These are phyloP conservation scores for Hirsutella rhossiliensis DNA, from an alignment of 2,329 filamentous ascomycete species.

Conservation along the genomic window DNA sequence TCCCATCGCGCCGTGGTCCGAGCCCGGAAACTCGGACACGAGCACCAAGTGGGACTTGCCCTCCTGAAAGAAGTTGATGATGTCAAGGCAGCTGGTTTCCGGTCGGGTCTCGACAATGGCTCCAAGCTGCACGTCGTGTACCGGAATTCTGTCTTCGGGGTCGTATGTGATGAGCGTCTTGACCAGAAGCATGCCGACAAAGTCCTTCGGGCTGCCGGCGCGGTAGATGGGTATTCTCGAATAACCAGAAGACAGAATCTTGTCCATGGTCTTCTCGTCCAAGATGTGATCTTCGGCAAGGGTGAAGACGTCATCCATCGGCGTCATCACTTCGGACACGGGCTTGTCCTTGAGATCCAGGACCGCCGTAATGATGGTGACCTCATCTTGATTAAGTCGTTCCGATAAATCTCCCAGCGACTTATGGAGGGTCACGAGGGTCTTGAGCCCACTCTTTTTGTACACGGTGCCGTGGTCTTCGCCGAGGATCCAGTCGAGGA, in stretches of 20 bases:
- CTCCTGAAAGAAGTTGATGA: constrained; percentile 99
- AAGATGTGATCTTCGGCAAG: constrained; percentile 92
- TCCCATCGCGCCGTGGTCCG: constrained; percentile 78
- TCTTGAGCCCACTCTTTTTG: constrained; percentile 97
- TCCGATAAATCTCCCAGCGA: constrained; percentile 79
- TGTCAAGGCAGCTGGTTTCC: constrained; percentile 93
- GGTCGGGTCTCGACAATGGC: constrained; percentile 90
- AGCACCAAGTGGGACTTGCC: constrained; percentile 98
- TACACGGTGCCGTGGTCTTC: constrained; percentile 94
- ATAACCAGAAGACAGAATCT: constrained; percentile 85
- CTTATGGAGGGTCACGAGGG: constrained; percentile 87
- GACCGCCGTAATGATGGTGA: constrained; percentile 96
- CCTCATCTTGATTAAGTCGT: constrained; percentile 90
- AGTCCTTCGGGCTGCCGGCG: constrained; percentile 72
- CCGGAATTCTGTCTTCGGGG: constrained; percentile 77
- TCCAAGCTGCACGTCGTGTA: constrained; percentile 83
- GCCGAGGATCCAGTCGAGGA: constrained; percentile 85
- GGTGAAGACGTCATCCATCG: constrained; percentile 93
- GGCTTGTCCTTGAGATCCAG: constrained; percentile 93
- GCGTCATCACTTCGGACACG: constrained; percentile 94
- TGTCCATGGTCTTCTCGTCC: constrained; percentile 89
- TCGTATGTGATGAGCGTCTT: constrained; percentile 99
- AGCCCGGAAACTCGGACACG: constrained; percentile 82
- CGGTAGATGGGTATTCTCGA: constrained; percentile 92
- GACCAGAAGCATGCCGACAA: constrained; percentile 94